A percentile compares a stretch with the other conserved stretches of the same genome.
phyloP scores from a whole-genome alignment of 495 filamentous ascomycete genomes.

The Hypoxylon lienhwacheense region DNA sequence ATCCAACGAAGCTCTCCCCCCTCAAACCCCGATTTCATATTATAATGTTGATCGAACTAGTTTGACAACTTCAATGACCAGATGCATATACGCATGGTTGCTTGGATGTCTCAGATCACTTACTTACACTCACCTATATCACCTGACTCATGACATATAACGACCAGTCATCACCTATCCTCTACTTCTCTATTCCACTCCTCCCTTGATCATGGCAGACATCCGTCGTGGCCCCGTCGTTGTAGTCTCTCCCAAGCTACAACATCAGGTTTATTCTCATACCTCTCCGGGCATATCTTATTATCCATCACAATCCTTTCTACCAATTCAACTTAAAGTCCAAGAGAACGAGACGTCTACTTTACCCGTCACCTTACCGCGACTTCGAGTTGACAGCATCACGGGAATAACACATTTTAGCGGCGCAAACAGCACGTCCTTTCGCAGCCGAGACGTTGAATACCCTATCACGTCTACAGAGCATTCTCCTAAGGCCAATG shows the following conservation, averaged over 20 bases:
- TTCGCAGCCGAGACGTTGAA: constrained; percentile 4
- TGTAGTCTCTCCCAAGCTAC: constrained; percentile 28
- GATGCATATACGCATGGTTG: constrained; percentile 36
- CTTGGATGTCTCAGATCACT: constrained; percentile 33
- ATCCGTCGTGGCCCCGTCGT: constrained; percentile 24
- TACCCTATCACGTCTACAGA: not conserved
- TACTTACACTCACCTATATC: too few species aligned
- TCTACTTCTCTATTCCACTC: constrained; percentile 10
- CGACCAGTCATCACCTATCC: constrained; percentile 15
- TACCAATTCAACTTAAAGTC: not conserved
- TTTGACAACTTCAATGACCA: constrained; percentile 19
- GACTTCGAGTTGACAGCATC: constrained; percentile 10
- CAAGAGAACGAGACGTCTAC: constrained; percentile 2
- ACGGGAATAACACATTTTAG: constrained; percentile 12
- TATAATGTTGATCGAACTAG: constrained; percentile 20
- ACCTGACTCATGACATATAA: constrained; percentile 35
- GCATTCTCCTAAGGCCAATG: constrained; percentile 8
- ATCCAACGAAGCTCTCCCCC: constrained; percentile 21
- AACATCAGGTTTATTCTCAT: constrained; percentile 15
- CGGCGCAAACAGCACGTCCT: not conserved
- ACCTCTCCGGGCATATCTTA: constrained; percentile 16
- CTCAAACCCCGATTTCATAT: constrained; percentile 21
- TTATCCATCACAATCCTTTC: constrained; percentile 8
- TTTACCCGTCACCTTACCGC: constrained; percentile 14
- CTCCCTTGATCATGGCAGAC: constrained; percentile 28